These are phyloP conservation scores for Eimeria acervulina DNA, from an alignment of 169 alveolate genomes.

Conservation along the genomic window DNA sequence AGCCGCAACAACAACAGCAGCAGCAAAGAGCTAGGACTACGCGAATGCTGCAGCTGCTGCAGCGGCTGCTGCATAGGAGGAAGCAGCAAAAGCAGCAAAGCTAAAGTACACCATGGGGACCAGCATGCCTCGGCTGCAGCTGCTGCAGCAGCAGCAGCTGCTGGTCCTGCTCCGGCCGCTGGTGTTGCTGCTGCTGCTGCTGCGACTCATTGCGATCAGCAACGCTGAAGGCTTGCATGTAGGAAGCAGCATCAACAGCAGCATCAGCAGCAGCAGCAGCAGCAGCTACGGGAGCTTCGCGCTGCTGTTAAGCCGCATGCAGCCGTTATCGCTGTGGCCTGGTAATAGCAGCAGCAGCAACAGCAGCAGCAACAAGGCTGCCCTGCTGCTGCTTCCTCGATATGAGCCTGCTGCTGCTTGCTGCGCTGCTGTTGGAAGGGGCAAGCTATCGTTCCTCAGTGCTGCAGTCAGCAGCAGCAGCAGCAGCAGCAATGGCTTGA, in stretches of 20 bases:
- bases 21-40: neutral
- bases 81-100: neutral
- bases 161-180: neutral
- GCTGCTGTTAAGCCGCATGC: neutral
- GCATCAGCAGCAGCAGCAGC: neutral
- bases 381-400: neutral
- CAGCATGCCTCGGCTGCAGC: neutral
- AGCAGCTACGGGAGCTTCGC: neutral
- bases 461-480: constrained; percentile 16
- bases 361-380: neutral
- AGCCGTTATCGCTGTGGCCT: neutral
- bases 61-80: constrained; percentile 3
- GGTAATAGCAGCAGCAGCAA: constrained; percentile 10
- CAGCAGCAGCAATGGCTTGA: neutral
- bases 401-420: neutral
- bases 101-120: neutral
- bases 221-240: neutral
- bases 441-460: neutral
- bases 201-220: neutral
- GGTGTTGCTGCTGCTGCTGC: neutral
- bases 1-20: neutral
- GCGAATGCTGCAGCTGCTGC: constrained; percentile 14
- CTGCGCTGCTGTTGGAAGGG: neutral
- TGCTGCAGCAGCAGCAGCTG: constrained; percentile 48
- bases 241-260: neutral